A percentile compares a stretch with the other conserved stretches of the same genome.
Evolutionary conservation across 768 basidiomycete genomes (phyloP).

Genomic region (Mycena polygramma): DNA sequence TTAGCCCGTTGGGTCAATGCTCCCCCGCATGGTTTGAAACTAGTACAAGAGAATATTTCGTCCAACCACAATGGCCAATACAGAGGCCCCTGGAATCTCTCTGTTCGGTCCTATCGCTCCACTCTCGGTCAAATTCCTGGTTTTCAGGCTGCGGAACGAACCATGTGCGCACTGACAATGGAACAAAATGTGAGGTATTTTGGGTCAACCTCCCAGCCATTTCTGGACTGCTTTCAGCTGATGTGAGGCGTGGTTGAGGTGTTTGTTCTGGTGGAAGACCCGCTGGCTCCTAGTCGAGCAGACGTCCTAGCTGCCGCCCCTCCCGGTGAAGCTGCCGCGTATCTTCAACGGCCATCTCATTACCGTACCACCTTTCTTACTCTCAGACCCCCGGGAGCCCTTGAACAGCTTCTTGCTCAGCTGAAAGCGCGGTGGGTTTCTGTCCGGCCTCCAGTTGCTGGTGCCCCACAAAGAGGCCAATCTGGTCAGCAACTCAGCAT

Average conservation of each 20-base stretch:
- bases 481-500: slow-evolving; percentile 76
- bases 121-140: slow-evolving; percentile 71
- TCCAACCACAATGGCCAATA: slow-evolving; percentile 77
- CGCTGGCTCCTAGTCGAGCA: slow-evolving; percentile 73
- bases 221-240: background rate
- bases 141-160: slow-evolving; percentile 69
- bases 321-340: slow-evolving; percentile 56
- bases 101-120: slow-evolving; percentile 81
- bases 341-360: slow-evolving; percentile 68
- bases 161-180: slow-evolving; percentile 84
- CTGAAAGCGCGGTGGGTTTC: slow-evolving; percentile 83
- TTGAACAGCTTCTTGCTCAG: slow-evolving; percentile 82
- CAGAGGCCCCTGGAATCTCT: slow-evolving; percentile 77
- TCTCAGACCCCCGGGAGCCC: slow-evolving; percentile 76
- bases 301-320: slow-evolving; percentile 67
- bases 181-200: slow-evolving; percentile 76
- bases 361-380: slow-evolving; percentile 85
- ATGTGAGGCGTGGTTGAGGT: background rate
- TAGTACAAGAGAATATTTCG: slow-evolving; percentile 76
- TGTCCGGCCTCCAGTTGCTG: slow-evolving; percentile 64
- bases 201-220: too few relatives aligned
- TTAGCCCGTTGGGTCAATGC: slow-evolving; percentile 88
- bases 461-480: slow-evolving; percentile 59
- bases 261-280: slow-evolving; percentile 68
- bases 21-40: slow-evolving; percentile 77